Base-by-base conservation (phyloP, 768 basidiomycete genomes). In the Mycena haematopus region DNA sequence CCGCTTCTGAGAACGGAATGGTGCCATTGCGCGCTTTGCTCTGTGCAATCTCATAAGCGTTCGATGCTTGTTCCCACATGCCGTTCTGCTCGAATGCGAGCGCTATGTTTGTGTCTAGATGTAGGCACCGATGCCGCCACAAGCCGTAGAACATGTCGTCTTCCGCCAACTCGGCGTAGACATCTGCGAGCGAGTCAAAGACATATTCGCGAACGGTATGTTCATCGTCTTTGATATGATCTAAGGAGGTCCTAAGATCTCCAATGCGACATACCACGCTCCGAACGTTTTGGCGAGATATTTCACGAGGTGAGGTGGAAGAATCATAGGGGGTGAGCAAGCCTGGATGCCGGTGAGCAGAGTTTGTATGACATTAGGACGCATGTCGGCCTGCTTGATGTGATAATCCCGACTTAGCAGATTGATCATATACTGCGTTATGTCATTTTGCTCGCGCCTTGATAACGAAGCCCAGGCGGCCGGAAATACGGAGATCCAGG, bases 101-200 rank as follows among this genome's bases (percentile, higher is more conserved):
- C 2, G 88, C 92, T 14, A 87, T 82, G 65, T 96, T 97, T 19
- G 96, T 98, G 69, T 99, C 97, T 3, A 83, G 75, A 67, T 93
- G 92, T n/a, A 94, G 82, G 49, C 88, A 90, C 11, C 97, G 92
- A 49, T 91, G 86, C 31, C 97, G 85, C 92, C 96, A 99, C 19
- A 97, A 78, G 0, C 97, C 97, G 72, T 99, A 96, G 74, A 98
- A 97, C 77, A 97, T 84, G 73, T 99, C 97, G 65, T 98, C 96
- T 77, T 99, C 97, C 2, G 88, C 89, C 46, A 99, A 77, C 72
- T 99, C 97, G 0, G 96, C 94, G 68, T 98, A 99, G 7, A 98
- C 82, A 71, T 99, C 97, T 17, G 94, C 91, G 31, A 99, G 81
- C 1, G 97, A 93, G 73, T 97, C 96, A 59, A 87, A 88, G 47